phyloP scores from a whole-genome alignment of 1,139 yeast genomes.

The Zygosaccharomyces sapae region DNA sequence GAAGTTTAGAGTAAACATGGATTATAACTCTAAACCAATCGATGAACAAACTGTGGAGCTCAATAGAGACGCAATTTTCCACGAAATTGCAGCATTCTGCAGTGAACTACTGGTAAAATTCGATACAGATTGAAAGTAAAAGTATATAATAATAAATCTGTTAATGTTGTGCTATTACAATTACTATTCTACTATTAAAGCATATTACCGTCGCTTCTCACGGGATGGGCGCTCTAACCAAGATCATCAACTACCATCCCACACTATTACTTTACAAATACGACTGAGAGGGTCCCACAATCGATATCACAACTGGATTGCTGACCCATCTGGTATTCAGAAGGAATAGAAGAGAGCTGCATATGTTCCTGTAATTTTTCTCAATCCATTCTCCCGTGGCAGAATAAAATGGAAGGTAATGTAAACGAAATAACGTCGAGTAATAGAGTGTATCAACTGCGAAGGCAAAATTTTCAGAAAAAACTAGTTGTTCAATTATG shows the following conservation, averaged over 20 bases:
- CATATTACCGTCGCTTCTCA: neutral
- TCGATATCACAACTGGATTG: neutral
- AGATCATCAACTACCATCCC: neutral
- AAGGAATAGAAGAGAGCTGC: neutral
- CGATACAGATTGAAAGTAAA: conserved; percentile 21
- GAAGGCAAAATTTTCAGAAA: conserved; percentile 28
- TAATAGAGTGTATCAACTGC: conserved; percentile 21
- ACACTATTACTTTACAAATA: neutral
- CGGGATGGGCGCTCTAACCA: neutral
- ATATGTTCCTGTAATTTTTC: neutral
- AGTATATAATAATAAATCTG: neutral
- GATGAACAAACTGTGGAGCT: conserved; percentile 52
- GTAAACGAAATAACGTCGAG: conserved; percentile 9
- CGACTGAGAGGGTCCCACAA: conserved; percentile 2
- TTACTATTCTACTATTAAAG: neutral
- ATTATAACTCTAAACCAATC: conserved; percentile 67
- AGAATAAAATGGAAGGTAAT: conserved; percentile 4
- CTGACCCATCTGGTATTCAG: neutral
- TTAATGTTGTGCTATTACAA: neutral
- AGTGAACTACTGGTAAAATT: conserved; percentile 31
- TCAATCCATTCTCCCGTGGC: neutral
- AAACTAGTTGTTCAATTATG: conserved; percentile 22
- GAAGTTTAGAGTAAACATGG: conserved; percentile 75
- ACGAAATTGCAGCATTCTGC: conserved; percentile 71
- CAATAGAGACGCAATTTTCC: conserved; percentile 69